Percentiles rank a stretch among this genome's conserved stretches.
Conservation (phyloP, 148 eudicot genomes). For the Fagopyrum tataricum region DNA sequence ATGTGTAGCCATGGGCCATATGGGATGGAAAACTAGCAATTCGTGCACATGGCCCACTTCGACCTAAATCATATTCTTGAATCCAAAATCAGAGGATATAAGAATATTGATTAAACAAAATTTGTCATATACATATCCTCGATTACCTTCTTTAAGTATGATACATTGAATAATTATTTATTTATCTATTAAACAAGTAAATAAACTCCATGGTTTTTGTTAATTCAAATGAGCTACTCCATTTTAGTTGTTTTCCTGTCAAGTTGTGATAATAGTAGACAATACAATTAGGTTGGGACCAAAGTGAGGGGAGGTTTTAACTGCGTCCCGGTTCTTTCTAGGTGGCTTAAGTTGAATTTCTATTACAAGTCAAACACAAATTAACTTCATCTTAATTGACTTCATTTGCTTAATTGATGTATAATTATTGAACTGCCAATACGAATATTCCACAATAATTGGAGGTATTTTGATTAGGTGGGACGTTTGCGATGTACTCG, state of each 20-base stretch:
- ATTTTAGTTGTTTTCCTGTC: neutral
- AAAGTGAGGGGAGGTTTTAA: neutral
- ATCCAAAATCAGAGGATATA: neutral
- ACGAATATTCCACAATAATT: too few species aligned
- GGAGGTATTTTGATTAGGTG: conserved; percentile 24
- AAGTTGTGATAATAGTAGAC: neutral
- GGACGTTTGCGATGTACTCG: conserved; percentile 46
- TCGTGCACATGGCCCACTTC: neutral
- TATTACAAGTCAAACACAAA: neutral
- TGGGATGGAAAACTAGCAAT: neutral
- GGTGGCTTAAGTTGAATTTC: neutral
- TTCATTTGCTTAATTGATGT: neutral
- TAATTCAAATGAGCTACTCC: too few species aligned
- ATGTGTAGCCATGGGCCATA: too few species aligned
- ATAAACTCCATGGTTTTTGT: too few species aligned
- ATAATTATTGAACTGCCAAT: too few species aligned
- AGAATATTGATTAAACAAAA: too few species aligned
- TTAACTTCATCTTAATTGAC: too few species aligned
- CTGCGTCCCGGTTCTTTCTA: neutral
- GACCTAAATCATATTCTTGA: neutral
- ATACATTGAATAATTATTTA: too few species aligned
- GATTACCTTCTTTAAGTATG: too few species aligned
- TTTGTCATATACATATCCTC: too few species aligned
- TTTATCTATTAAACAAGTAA: too few species aligned
- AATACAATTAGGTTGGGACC: neutral